Evolutionary conservation across 2,329 filamentous ascomycete species (phyloP).

Genomic region (Cryphonectria parasitica): DNA sequence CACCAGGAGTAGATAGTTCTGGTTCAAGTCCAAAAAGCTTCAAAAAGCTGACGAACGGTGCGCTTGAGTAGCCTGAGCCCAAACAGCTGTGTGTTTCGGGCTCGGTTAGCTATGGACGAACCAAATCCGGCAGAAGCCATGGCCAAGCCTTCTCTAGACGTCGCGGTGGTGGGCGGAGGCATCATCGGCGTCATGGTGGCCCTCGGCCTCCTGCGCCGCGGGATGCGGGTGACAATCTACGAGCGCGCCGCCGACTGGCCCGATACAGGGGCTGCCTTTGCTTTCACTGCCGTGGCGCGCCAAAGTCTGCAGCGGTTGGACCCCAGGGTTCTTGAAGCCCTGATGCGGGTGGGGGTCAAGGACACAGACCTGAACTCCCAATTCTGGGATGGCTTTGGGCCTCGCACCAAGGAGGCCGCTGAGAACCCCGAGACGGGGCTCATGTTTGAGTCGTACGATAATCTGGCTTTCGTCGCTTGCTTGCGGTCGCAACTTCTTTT

Average conservation of each 20-base stretch:
- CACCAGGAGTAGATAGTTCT: too few relatives aligned
- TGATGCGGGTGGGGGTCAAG: neutral
- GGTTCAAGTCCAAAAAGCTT: too few relatives aligned
- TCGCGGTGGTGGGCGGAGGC: constrained; percentile 56
- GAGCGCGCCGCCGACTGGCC: constrained; percentile 48
- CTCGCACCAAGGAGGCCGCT: too few relatives aligned
- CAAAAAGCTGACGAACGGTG: too few relatives aligned
- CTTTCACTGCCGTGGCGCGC: constrained; percentile 56
- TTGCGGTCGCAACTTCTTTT: neutral
- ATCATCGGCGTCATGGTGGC: constrained; percentile 55
- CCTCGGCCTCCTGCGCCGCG: constrained; percentile 49
- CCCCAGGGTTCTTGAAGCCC: constrained; percentile 34
- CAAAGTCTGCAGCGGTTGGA: constrained; percentile 47
- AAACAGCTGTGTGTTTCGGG: too few relatives aligned
- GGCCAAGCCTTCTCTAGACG: constrained; percentile 27
- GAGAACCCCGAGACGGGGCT: too few relatives aligned
- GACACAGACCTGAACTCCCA: neutral
- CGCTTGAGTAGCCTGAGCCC: too few relatives aligned
- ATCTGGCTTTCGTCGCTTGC: neutral
- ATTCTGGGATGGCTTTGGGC: too few relatives aligned
- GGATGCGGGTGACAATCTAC: constrained; percentile 49
- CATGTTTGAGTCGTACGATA: too few relatives aligned
- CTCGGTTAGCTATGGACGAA: too few relatives aligned
- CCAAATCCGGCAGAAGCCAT: too few relatives aligned
- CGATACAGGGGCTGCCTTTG: constrained; percentile 57